phyloP scores from a whole-genome alignment of 345 rosid species.

The Hibiscus syriacus region DNA sequence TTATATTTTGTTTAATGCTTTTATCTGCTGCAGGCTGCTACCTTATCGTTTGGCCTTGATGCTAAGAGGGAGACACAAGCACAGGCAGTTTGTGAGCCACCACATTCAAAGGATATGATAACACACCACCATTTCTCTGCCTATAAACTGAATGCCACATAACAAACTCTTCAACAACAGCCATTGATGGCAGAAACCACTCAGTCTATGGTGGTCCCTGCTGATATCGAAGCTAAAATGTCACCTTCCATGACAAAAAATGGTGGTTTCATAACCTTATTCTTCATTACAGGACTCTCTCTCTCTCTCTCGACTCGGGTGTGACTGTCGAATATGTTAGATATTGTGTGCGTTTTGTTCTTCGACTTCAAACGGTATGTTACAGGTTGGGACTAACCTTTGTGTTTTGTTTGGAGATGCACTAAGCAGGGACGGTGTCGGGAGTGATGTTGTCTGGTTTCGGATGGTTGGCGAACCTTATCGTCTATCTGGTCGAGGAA shows the following conservation, averaged over 20 bases:
- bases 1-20: no score
- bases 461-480: conserved; percentile 15
- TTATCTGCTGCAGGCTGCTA: no score
- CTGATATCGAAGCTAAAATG: not conserved
- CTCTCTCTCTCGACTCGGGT: no score
- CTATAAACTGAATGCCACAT: no score
- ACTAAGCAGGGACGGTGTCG: conserved; percentile 5
- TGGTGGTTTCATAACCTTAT: conserved; percentile 19
- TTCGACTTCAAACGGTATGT: not conserved
- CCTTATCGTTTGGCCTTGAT: no score
- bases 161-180: not conserved
- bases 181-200: not conserved
- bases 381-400: not conserved
- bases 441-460: conserved; percentile 7
- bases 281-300: conserved; percentile 17
- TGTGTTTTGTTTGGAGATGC: no score
- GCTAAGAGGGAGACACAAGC: no score
- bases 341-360: no score
- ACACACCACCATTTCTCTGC: not conserved
- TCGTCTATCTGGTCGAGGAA: conserved; percentile 27
- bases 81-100: not conserved
- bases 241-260: not conserved
- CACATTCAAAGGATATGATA: not conserved
- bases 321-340: no score
- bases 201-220: not conserved